Base-by-base conservation (phyloP, 2,329 filamentous ascomycete genomes). In the Penicillium brasilianum region DNA sequence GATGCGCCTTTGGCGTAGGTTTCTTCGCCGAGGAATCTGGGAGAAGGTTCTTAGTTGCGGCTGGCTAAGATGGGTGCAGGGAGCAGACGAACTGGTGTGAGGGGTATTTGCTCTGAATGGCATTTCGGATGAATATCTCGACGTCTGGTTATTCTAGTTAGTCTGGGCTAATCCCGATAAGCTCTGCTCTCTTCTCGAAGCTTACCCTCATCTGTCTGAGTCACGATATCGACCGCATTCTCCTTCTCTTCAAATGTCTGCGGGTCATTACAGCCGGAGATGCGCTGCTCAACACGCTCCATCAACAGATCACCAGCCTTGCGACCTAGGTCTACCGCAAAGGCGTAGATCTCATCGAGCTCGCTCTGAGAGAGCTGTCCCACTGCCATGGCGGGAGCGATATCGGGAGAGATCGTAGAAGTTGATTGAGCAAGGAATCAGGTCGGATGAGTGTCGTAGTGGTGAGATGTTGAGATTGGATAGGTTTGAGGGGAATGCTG, bases 181-280 rank as follows among this genome's bases (percentile, higher is more conserved):
- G 5, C 25, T 30, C 16, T 18, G 18, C 11, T 57, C 14, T 9
- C 46, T 36, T n/a, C 11, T 20, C 16, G 37, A 20, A 22, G 20
- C 20, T 70, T 76, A 90, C 88, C 88, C 76, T 90, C 84, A 72
- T 93, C 90, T 0, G 88, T 90, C 77, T 92, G 86, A 10, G 90
- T 93, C 20, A 93, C 90, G 63, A 93, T 85, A 73, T 93, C 90
- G 11, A 93, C 90, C 1, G 89, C 84, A 71, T 86, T 92, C 66
- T 90, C 87, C 74, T 93, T 93, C 76, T 92, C 88, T 8, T 81
- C 77, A 57, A 84, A 82, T 1, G 69, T 69, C 61, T 82, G 76
- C 1, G 58, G 59, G 46, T 74, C 70, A 55, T 71, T 69, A 39
- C 77, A 79, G 10, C 76, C 78, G 20, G 61, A 61, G 67, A 84